phyloP scores from a whole-genome alignment of 2,329 filamentous ascomycete species.

The Pyricularia pennisetigena region DNA sequence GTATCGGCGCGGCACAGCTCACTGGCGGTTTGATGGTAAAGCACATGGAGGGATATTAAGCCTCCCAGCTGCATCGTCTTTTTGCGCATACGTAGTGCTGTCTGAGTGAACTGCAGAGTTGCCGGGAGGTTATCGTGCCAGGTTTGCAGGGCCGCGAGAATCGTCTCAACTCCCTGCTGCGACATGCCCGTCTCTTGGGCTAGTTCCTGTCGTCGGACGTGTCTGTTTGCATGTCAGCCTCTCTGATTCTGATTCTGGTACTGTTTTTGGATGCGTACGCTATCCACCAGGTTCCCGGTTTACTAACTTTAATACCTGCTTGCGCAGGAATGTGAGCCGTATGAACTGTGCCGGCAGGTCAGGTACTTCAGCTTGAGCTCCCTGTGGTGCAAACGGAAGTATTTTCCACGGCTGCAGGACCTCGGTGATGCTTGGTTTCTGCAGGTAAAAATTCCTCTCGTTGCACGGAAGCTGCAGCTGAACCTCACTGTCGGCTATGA shows the following conservation, averaged over 20 bases:
- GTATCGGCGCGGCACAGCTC: conserved; percentile 9
- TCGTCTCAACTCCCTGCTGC: neutral
- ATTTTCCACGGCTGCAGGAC: conserved; percentile 6
- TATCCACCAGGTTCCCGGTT: neutral
- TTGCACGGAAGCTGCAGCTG: conserved; percentile 16
- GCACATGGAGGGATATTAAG: conserved; percentile 9
- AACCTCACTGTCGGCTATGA: conserved; percentile 9
- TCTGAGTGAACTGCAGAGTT: conserved; percentile 8
- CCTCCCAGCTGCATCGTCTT: conserved; percentile 10
- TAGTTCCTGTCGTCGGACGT: neutral
- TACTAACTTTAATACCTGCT: conserved; percentile 9
- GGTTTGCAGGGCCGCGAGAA: neutral
- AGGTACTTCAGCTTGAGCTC: conserved; percentile 5
- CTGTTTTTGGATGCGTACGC: neutral
- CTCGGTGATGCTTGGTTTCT: conserved; percentile 9
- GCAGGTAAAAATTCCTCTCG: conserved; percentile 9
- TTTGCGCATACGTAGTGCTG: conserved; percentile 8
- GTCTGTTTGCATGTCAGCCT: neutral
- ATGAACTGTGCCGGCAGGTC: conserved; percentile 10
- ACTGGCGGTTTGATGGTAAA: conserved; percentile 11
- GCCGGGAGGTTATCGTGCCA: conserved; percentile 9
- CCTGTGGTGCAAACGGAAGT: conserved; percentile 6
- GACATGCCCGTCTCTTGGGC: neutral
- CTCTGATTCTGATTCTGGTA: too few relatives aligned
- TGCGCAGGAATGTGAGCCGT: conserved; percentile 8